A percentile compares a stretch with the other conserved stretches of the same genome.
phyloP scores from a whole-genome alignment of 176 grass and related monocot species.

The Neostapfia colusana region DNA sequence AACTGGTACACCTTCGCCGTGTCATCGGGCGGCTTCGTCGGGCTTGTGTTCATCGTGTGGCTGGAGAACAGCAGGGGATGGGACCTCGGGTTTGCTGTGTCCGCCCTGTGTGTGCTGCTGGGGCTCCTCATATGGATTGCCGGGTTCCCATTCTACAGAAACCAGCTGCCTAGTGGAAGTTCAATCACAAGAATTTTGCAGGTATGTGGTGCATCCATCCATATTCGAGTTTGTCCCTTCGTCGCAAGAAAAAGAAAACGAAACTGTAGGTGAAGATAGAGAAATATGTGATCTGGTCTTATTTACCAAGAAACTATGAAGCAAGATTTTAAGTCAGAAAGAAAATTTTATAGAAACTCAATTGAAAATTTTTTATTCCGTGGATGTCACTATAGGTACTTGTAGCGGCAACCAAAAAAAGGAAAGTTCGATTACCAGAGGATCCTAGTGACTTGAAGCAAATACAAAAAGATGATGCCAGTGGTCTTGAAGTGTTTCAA shows the following conservation, averaged over 20 bases:
- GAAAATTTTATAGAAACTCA: no score
- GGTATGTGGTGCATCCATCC: slow-evolving; percentile 31
- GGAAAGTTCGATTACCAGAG: slow-evolving; percentile 48
- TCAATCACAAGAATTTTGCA: slow-evolving; percentile 65
- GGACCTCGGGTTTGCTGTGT: slow-evolving; percentile 61
- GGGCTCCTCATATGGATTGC: slow-evolving; percentile 46
- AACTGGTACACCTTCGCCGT: slow-evolving; percentile 83
- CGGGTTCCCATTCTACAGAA: slow-evolving; percentile 63
- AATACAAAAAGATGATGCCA: neutral
- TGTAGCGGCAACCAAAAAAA: slow-evolving; percentile 57
- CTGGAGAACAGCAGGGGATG: slow-evolving; percentile 58
- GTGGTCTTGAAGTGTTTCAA: slow-evolving; percentile 38
- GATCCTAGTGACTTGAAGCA: slow-evolving; percentile 37
- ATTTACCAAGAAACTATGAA: no score
- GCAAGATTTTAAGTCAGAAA: neutral
- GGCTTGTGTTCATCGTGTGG: slow-evolving; percentile 67
- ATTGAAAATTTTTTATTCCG: neutral
- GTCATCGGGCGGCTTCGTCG: slow-evolving; percentile 60
- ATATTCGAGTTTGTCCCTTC: neutral
- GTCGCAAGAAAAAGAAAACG: no score
- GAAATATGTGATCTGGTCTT: no score
- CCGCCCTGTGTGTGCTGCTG: slow-evolving; percentile 33
- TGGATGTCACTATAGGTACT: slow-evolving; percentile 45
- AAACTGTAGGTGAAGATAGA: no score
- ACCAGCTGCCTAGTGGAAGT: slow-evolving; percentile 59